Evolutionary conservation across 2,329 filamentous ascomycete genomes (phyloP).

Genomic region (Neofusicoccum parvum): DNA sequence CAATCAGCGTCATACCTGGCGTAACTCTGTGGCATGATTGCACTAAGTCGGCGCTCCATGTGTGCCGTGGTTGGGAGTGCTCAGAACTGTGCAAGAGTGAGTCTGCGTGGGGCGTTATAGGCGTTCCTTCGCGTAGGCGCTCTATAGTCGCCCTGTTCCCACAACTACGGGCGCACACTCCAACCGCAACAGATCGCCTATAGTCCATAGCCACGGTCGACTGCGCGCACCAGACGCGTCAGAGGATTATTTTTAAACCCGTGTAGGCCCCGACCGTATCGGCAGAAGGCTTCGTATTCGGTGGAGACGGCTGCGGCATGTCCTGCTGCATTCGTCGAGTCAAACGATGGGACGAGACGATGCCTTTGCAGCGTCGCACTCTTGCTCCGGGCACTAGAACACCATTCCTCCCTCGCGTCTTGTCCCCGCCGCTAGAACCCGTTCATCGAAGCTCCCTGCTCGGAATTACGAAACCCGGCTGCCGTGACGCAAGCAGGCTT

Average conservation of each 20-base stretch:
- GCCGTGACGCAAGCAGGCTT: conserved; percentile 4
- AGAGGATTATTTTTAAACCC: neutral
- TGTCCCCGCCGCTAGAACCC: neutral
- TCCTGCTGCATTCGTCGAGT: conserved; percentile 1
- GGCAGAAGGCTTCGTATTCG: neutral
- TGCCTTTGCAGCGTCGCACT: neutral
- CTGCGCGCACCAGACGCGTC: neutral
- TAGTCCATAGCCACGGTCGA: neutral
- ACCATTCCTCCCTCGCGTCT: conserved; percentile 5
- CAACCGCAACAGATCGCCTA: neutral
- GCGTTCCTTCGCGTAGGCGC: neutral
- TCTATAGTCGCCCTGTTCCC: neutral
- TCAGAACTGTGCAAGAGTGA: neutral
- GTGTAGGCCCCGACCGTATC: neutral
- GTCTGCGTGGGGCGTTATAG: neutral
- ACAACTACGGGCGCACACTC: neutral
- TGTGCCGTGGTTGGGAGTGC: too few species aligned
- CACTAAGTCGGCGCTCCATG: neutral
- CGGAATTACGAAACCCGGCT: conserved; percentile 9
- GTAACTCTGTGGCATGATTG: neutral
- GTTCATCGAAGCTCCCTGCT: neutral
- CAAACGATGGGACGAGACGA: neutral
- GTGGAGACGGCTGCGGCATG: neutral
- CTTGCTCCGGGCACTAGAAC: neutral
- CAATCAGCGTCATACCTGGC: too few species aligned